Percentiles rank a stretch among this genome's conserved stretches.
Evolutionary conservation across 345 rosid genomes (phyloP).

Genomic region (Citrus inodora): DNA sequence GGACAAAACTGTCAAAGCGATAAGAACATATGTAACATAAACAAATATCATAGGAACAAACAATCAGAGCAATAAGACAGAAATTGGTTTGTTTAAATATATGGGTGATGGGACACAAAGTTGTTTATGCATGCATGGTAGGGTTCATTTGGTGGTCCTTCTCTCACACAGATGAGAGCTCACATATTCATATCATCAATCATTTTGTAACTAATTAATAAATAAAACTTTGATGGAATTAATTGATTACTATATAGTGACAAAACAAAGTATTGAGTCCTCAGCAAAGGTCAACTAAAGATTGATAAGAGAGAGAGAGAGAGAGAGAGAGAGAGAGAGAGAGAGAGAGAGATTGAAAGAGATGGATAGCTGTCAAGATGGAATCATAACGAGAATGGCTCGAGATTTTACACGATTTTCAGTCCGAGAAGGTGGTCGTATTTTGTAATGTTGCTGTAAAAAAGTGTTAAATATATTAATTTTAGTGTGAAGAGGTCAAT

Average conservation of each 20-base stretch:
- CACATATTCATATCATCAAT: too few species aligned
- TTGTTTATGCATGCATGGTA: neutral
- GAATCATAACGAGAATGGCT: slow-evolving; percentile 26
- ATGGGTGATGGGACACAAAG: neutral
- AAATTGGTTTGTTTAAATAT: neutral
- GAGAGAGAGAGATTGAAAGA: too few species aligned
- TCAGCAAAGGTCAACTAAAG: slow-evolving; percentile 45
- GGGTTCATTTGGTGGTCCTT: slow-evolving; percentile 5
- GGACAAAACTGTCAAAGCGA: slow-evolving; percentile 8
- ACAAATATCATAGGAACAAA: neutral
- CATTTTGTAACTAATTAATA: neutral
- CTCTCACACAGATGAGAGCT: neutral
- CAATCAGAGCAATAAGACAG: slow-evolving; percentile 8
- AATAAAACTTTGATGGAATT: neutral
- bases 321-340: too few species aligned
- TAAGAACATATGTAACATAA: neutral
- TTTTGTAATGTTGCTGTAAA: neutral
- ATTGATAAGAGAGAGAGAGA: slow-evolving; percentile 11
- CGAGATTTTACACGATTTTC: slow-evolving; percentile 16
- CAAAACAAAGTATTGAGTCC: slow-evolving; percentile 26
- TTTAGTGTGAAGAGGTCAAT: slow-evolving; percentile 3
- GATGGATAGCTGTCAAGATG: slow-evolving; percentile 23
- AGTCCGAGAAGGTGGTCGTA: slow-evolving; percentile 6
- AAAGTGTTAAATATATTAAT: neutral
- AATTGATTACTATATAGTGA: slow-evolving; percentile 11